A percentile compares a stretch with the other conserved stretches of the same genome.
Evolutionary conservation across 2,329 filamentous ascomycete genomes (phyloP).

Genomic region (Akanthomyces dipterigenus): DNA sequence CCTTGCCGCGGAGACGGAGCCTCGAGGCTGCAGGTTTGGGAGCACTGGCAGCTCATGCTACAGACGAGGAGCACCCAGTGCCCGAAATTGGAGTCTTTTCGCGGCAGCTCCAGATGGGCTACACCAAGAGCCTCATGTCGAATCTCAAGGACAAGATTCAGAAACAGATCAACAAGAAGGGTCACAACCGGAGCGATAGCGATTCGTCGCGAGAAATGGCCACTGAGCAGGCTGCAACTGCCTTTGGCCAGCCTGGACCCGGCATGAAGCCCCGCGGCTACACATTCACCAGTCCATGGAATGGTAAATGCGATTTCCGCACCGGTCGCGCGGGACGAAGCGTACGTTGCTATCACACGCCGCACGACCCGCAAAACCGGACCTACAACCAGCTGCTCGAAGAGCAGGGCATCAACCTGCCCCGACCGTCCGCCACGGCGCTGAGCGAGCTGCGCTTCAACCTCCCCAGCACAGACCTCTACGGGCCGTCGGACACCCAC

Average conservation of each 20-base stretch:
- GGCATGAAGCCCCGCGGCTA: constrained; percentile 58
- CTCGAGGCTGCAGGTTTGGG: constrained; percentile 22
- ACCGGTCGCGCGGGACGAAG: constrained; percentile 70
- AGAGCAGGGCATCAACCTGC: constrained; percentile 23
- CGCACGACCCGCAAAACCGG: constrained; percentile 37
- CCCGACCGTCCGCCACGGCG: constrained; percentile 31
- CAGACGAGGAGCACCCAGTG: constrained; percentile 5
- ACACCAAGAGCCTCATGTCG: constrained; percentile 42
- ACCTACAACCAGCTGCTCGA: constrained; percentile 40
- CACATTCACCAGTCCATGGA: constrained; percentile 79
- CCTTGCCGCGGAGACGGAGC: constrained; percentile 35
- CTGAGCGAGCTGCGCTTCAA: constrained; percentile 90
- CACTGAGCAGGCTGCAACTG: not conserved
- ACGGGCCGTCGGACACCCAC: constrained; percentile 33
- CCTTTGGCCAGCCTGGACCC: constrained; percentile 31
- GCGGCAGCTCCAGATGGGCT: constrained; percentile 52
- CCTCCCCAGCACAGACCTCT: constrained; percentile 52
- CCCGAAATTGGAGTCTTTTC: constrained; percentile 34
- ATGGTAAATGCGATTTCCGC: constrained; percentile 76
- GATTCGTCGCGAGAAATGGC: constrained; percentile 12
- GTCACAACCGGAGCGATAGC: constrained; percentile 25
- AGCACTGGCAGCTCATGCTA: constrained; percentile 10
- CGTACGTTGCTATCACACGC: constrained; percentile 66
- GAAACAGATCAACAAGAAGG: constrained; percentile 20
- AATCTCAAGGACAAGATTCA: constrained; percentile 41